These are phyloP conservation scores for Plicaturopsis crispa DNA, from an alignment of 768 basidiomycete species.

Conservation along the genomic window DNA sequence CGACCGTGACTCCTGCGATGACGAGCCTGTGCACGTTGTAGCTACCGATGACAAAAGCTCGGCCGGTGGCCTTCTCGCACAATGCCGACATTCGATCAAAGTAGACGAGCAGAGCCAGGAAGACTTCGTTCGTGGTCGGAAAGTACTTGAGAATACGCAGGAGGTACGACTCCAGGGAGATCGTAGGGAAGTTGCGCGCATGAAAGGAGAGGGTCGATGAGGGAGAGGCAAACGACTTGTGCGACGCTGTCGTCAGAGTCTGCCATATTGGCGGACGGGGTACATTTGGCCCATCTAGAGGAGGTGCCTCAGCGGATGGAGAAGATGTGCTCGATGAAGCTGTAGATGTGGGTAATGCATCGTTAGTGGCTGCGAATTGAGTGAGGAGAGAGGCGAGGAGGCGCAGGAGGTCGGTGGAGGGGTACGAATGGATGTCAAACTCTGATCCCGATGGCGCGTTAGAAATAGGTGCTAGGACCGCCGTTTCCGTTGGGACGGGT, in stretches of 20 bases:
- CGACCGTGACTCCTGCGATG: constrained; percentile 97
- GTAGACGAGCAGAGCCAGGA: constrained; percentile 89
- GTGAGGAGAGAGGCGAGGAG: constrained; percentile 83
- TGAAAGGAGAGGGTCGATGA: constrained; percentile 89
- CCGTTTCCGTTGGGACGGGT: no score
- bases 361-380: constrained; percentile 90
- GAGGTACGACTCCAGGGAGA: constrained; percentile 90
- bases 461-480: no score
- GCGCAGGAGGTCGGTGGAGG: constrained; percentile 71
- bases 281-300: no score
- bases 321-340: constrained; percentile 24
- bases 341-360: constrained; percentile 52
- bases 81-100: constrained; percentile 91
- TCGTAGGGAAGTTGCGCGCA: constrained; percentile 92
- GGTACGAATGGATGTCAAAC: constrained; percentile 79
- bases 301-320: constrained; percentile 18
- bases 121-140: constrained; percentile 97
- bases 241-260: constrained; percentile 72
- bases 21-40: constrained; percentile 96
- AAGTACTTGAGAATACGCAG: constrained; percentile 96
- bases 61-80: constrained; percentile 31
- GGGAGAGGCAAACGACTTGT: constrained; percentile 63
- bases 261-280: no score
- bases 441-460: constrained; percentile 14
- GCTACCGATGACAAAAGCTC: constrained; percentile 86